A percentile compares a stretch with the other conserved stretches of the same genome.
phyloP scores from a whole-genome alignment of 768 basidiomycete species.

The Hygrocybe punicea region DNA sequence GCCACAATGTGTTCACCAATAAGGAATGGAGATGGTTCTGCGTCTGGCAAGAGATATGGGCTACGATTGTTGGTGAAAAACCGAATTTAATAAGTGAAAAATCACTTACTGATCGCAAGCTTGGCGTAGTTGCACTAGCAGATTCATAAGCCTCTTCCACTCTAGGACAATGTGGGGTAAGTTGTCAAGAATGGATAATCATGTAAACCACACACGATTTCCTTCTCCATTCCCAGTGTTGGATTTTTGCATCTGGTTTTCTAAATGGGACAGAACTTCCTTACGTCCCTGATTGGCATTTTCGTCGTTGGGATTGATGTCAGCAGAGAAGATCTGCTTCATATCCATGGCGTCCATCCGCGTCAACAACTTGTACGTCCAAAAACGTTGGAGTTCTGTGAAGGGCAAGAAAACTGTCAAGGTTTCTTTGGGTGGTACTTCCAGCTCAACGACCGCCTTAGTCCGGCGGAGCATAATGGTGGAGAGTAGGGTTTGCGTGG shows the following conservation, averaged over 20 bases:
- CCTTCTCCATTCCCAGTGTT: constrained; percentile 24
- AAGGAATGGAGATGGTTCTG: constrained; percentile 46
- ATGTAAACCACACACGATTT: constrained; percentile 13
- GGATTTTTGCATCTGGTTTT: constrained; percentile 34
- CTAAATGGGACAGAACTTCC: constrained; percentile 41
- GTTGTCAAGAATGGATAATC: not conserved
- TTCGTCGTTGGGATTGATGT: constrained; percentile 21
- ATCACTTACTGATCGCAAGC: constrained; percentile 62
- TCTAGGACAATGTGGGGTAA: constrained; percentile 27
- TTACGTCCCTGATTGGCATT: constrained; percentile 31
- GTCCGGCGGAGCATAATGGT: constrained; percentile 60
- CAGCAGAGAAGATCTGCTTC: constrained; percentile 43
- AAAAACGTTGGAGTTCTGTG: constrained; percentile 59
- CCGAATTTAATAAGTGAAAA: not conserved
- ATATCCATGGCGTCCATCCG: constrained; percentile 49
- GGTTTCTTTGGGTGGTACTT: constrained; percentile 58
- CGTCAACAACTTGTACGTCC: constrained; percentile 56
- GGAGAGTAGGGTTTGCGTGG: constrained; percentile 47
- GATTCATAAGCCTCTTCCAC: constrained; percentile 59
- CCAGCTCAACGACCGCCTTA: constrained; percentile 44
- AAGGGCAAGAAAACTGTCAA: constrained; percentile 55
- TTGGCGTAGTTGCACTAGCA: constrained; percentile 68
- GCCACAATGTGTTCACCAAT: constrained; percentile 56
- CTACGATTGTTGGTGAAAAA: constrained; percentile 27
- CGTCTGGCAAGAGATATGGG: constrained; percentile 51